Evolutionary conservation across 345 rosid species (phyloP).

Genomic region (Aethionema arabicum): DNA sequence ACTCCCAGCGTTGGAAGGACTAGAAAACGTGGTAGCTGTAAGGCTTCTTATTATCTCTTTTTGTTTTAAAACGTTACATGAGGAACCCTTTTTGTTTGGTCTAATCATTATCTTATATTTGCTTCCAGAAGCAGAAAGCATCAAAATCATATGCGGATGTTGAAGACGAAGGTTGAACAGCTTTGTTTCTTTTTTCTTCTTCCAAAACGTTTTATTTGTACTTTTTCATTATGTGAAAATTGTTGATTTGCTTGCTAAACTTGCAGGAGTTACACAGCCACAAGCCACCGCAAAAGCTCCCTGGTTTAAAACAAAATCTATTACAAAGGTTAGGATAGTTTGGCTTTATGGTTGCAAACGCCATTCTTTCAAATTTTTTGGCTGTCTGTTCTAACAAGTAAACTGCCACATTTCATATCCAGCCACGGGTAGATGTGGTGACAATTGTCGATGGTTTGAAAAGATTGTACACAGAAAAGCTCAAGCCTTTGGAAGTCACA

Average conservation of each 20-base stretch:
- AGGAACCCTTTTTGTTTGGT: neutral
- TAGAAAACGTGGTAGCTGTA: conserved; percentile 34
- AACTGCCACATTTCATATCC: conserved; percentile 31
- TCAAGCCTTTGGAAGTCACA: conserved; percentile 81
- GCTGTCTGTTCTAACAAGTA: conserved; percentile 1
- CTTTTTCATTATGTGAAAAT: neutral
- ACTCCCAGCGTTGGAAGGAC: conserved; percentile 72
- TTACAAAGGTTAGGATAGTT: conserved; percentile 49
- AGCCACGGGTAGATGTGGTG: conserved; percentile 62
- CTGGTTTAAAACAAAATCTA: conserved; percentile 60
- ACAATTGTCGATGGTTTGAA: conserved; percentile 91
- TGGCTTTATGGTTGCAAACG: neutral
- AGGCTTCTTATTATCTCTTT: conserved; percentile 12
- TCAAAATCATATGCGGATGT: conserved; percentile 30
- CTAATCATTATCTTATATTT: neutral
- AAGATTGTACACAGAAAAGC: conserved; percentile 72
- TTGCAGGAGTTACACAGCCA: conserved; percentile 45
- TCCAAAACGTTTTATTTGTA: neutral
- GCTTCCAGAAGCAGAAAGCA: conserved; percentile 43
- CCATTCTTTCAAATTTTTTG: neutral
- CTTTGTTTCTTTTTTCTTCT: conserved; percentile 13
- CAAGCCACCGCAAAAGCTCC: conserved; percentile 43
- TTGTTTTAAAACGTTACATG: neutral
- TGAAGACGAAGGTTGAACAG: conserved; percentile 52
- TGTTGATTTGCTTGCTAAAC: conserved; percentile 25